Conservation (phyloP, 2,329 filamentous ascomycete species). For the Verticillium dahliae region DNA sequence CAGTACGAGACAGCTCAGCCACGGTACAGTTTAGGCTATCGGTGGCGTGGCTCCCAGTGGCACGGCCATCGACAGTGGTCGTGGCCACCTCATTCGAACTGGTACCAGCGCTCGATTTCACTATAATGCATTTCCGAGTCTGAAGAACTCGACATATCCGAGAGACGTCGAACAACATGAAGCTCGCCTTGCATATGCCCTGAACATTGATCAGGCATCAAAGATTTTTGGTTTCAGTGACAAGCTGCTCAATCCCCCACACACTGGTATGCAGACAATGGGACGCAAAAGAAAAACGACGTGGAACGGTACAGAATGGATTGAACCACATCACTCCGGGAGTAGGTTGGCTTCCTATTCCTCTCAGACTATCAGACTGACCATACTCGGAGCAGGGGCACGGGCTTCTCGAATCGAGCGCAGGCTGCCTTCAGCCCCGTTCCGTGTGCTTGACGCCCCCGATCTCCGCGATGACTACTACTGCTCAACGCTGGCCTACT, state of each 20-base stretch:
- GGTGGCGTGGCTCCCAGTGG: conserved; percentile 59
- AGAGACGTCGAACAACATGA: conserved; percentile 63
- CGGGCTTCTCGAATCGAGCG: neutral
- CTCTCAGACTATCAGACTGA: neutral
- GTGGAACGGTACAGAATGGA: conserved; percentile 38
- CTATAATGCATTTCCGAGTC: conserved; percentile 39
- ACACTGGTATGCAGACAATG: neutral
- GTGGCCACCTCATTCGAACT: conserved; percentile 58
- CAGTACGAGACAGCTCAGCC: conserved; percentile 50
- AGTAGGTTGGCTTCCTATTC: neutral
- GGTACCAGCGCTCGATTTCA: conserved; percentile 67
- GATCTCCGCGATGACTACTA: conserved; percentile 93
- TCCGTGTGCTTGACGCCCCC: conserved; percentile 83
- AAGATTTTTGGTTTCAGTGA: conserved; percentile 55
- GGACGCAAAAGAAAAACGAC: conserved; percentile 18
- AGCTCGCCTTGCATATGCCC: conserved; percentile 68
- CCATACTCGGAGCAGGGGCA: neutral
- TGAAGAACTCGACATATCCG: neutral
- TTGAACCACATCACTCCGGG: conserved; percentile 8
- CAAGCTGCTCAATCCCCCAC: conserved; percentile 13
- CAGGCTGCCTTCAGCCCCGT: conserved; percentile 62
- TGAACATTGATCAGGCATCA: conserved; percentile 67
- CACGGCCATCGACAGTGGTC: conserved; percentile 53
- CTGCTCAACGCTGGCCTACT: conserved; percentile 86
- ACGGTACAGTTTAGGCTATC: conserved; percentile 69